phyloP scores from a whole-genome alignment of 768 basidiomycete species.

The Nevesoporus exiguus region DNA sequence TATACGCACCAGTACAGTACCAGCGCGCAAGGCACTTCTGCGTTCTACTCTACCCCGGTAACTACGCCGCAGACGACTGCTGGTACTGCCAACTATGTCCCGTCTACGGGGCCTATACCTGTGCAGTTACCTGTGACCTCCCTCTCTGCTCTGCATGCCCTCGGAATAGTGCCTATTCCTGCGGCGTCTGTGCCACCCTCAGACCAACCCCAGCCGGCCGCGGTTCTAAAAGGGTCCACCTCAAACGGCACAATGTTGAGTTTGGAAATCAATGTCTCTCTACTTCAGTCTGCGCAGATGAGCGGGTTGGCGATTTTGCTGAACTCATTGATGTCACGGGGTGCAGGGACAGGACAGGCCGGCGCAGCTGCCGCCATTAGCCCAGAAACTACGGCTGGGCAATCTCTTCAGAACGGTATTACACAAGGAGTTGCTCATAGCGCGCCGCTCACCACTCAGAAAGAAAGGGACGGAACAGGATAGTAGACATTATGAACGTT shows the following conservation, averaged over 20 bases:
- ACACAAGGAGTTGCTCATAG: conserved; percentile 5
- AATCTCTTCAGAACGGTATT: conserved; percentile 15
- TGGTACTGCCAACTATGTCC: conserved; percentile 26
- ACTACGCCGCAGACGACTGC: conserved; percentile 37
- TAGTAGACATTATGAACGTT: conserved; percentile 16
- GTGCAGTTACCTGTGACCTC: conserved; percentile 67
- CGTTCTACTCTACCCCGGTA: conserved; percentile 29
- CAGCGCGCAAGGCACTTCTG: conserved; percentile 21
- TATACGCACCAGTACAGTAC: conserved; percentile 56
- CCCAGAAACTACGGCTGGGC: conserved; percentile 10
- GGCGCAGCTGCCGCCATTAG: conserved; percentile 5
- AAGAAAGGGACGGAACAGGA: conserved; percentile 20
- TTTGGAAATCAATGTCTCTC: conserved; percentile 74
- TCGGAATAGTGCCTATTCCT: conserved; percentile 73
- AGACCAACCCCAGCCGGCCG: conserved; percentile 65
- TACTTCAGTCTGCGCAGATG: conserved; percentile 74
- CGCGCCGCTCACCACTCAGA: conserved; percentile 11
- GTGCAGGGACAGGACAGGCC: conserved; percentile 24
- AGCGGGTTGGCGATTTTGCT: conserved; percentile 68
- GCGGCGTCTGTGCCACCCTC: conserved; percentile 48
- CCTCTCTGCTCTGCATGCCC: conserved; percentile 55
- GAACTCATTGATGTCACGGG: conserved; percentile 63
- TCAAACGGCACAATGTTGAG: conserved; percentile 69
- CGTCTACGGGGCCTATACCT: conserved; percentile 42
- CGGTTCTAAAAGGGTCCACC: conserved; percentile 69